Percentiles rank a stretch among this genome's conserved stretches.
Conservation (phyloP, 768 basidiomycete genomes). For the Mycena chlorophos region DNA sequence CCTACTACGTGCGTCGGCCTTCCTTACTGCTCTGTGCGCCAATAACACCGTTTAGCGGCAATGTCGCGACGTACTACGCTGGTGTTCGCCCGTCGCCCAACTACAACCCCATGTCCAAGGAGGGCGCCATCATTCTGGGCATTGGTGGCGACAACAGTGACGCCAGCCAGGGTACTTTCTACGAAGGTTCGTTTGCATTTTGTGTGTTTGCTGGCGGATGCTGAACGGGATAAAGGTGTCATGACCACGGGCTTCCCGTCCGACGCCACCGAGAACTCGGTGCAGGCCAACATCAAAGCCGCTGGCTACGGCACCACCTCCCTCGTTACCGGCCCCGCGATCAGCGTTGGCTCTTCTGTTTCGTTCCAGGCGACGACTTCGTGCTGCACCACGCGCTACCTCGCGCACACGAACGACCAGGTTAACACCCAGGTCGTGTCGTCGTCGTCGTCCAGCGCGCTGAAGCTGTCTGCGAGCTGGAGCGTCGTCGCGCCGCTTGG, state of each 20-base stretch:
- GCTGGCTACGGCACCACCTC: background rate
- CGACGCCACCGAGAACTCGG: slow-evolving; percentile 1
- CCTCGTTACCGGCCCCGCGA: background rate
- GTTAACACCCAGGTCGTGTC: background rate
- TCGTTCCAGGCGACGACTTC: background rate
- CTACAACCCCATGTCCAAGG: slow-evolving; percentile 14
- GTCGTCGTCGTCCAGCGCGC: background rate
- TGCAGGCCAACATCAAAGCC: background rate
- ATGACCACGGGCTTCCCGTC: slow-evolving; percentile 1
- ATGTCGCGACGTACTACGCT: background rate
- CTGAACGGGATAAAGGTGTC: background rate
- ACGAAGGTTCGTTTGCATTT: background rate
- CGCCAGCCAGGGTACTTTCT: background rate
- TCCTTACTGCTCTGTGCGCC: too few relatives aligned
- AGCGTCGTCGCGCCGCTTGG: background rate
- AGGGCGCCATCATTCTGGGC: slow-evolving; percentile 8
- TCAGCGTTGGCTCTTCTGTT: background rate
- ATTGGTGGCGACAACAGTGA: slow-evolving; percentile 2
- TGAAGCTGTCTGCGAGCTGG: background rate
- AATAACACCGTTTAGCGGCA: too few relatives aligned
- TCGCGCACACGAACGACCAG: background rate
- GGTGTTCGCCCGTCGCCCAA: background rate
- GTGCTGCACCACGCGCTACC: background rate
- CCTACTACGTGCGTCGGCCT: background rate
- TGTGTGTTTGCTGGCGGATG: too few relatives aligned